Percentiles rank a stretch among this genome's conserved stretches.
phyloP scores from a whole-genome alignment of 2,329 filamentous ascomycete species.

The Corniculantispora saksenae region DNA sequence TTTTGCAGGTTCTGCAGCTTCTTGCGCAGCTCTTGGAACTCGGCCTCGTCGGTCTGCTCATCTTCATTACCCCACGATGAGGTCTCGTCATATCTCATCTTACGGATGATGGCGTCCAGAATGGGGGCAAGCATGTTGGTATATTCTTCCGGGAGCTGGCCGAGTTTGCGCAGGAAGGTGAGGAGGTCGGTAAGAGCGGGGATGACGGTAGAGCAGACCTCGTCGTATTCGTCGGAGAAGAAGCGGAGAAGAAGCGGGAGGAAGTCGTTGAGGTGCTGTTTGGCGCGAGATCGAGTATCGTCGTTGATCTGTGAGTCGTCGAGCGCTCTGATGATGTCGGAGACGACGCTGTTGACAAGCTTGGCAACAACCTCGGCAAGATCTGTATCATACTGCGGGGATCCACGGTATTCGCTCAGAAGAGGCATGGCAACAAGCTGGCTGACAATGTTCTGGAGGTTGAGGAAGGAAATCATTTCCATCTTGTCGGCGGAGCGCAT shows the following conservation, averaged over 20 bases:
- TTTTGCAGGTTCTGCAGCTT: slow-evolving; percentile 89
- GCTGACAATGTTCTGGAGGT: slow-evolving; percentile 79
- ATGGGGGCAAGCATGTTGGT: slow-evolving; percentile 83
- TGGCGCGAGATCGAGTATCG: slow-evolving; percentile 71
- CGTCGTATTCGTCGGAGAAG: slow-evolving; percentile 97
- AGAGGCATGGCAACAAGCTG: slow-evolving; percentile 84
- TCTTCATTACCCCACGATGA: slow-evolving; percentile 91
- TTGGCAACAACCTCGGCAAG: slow-evolving; percentile 93
- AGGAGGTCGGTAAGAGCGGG: slow-evolving; percentile 90
- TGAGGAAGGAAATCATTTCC: slow-evolving; percentile 88
- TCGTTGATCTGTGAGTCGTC: slow-evolving; percentile 66
- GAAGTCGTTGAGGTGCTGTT: slow-evolving; percentile 80
- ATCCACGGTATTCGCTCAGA: slow-evolving; percentile 75
- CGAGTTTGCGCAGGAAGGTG: slow-evolving; percentile 82
- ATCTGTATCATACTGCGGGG: slow-evolving; percentile 89
- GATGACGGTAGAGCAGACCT: slow-evolving; percentile 95
- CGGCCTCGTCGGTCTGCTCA: slow-evolving; percentile 93
- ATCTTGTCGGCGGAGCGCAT: slow-evolving; percentile 95
- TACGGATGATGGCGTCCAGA: slow-evolving; percentile 85
- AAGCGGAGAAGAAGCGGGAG: slow-evolving; percentile 86
- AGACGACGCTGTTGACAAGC: slow-evolving; percentile 85
- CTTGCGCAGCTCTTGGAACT: slow-evolving; percentile 93
- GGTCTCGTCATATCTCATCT: slow-evolving; percentile 98
- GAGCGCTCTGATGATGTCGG: slow-evolving; percentile 83
- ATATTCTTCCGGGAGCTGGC: slow-evolving; percentile 72